Evolutionary conservation across 352 stramenopile species (phyloP), one percentile per base, ranked within the genome.

Genomic region (Saprolegnia diclina): DNA sequence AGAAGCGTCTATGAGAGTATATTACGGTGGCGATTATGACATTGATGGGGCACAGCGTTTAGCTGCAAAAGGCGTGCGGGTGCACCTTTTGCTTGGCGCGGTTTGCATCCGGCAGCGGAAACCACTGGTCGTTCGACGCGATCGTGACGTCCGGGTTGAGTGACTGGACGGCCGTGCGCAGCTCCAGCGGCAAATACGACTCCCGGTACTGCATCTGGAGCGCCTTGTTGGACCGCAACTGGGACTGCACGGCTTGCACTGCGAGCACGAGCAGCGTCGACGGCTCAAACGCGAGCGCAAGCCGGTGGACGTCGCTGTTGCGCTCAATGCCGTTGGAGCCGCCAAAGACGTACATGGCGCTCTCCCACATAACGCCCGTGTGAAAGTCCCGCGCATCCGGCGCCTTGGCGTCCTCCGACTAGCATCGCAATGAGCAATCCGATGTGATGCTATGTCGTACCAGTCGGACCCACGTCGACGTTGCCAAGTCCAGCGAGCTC

Each of bases 371-470:
- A 44, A 91, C 76, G 9, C 78, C 85, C 6, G 83, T 89, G 76
- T 93, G 85, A 71, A 93, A 93, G 65, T 93, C 85, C 53, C 85
- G 80, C 54, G 85, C 79, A 61, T 93, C 85, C 19, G 85, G 85
- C 65, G 87, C 79, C n/a, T 82, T 83, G 0, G 73, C 77, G 19
- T 85, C 77, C 37, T 91, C 76, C 1, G 85, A 71, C 37, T 87
- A 77, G 24, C 75, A 77, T 57, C 46, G 89, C 65, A 38, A 91
- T 77, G 61, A 91, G 65, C 50, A 44, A 91, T 73, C 62, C 90
- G 80, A 44, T n/a, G n/a, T n/a, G n/a, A n/a, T n/a, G n/a, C n/a
- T n/a, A n/a, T n/a, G 29, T 6, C 29, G 29, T 5, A 35, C 29
- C 29, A 35, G 29, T 35, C 29, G 29, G 29, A 35, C 29, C 29